A percentile compares a stretch with the other conserved stretches of the same genome.
Conservation (phyloP, 371 early-diverging fungal genomes). For the Apophysomyces ossiformis region DNA sequence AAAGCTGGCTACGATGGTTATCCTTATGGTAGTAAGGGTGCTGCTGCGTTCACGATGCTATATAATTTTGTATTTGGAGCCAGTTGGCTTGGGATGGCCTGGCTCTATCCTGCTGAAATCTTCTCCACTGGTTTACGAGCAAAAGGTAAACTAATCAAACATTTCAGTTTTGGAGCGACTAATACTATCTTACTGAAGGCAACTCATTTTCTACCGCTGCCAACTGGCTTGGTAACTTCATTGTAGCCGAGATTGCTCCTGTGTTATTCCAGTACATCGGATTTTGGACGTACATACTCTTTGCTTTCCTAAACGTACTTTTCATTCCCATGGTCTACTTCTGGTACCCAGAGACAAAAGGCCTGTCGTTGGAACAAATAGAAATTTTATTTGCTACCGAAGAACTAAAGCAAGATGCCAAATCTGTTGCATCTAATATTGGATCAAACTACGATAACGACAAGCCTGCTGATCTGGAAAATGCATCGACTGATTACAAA, state of each 20-base stretch:
- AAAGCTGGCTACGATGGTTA: conserved; percentile 21
- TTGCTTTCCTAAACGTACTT: conserved; percentile 27
- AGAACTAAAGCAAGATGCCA: conserved; percentile 16
- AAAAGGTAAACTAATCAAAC: conserved; percentile 17
- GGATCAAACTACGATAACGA: conserved; percentile 10
- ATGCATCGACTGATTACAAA: background rate
- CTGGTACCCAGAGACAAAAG: conserved; percentile 54
- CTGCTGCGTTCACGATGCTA: conserved; percentile 34
- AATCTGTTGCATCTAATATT: conserved; percentile 11
- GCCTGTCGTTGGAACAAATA: conserved; percentile 55
- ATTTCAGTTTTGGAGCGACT: background rate
- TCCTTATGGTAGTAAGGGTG: conserved; percentile 20
- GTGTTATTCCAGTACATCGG: conserved; percentile 26
- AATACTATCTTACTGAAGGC: conserved; percentile 12
- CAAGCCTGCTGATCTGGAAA: background rate
- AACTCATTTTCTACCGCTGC: conserved; percentile 52
- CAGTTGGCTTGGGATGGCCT: conserved; percentile 58
- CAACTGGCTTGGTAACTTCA: conserved; percentile 57
- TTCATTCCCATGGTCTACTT: conserved; percentile 41
- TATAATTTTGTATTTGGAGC: conserved; percentile 53
- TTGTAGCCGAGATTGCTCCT: conserved; percentile 31
- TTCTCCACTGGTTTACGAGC: conserved; percentile 44
- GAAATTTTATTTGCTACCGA: conserved; percentile 31
- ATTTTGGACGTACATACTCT: conserved; percentile 31
- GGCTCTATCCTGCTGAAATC: conserved; percentile 66